Conservation (phyloP, 1,139 yeast species). For the Yamadazyma spencermartinsiae region DNA sequence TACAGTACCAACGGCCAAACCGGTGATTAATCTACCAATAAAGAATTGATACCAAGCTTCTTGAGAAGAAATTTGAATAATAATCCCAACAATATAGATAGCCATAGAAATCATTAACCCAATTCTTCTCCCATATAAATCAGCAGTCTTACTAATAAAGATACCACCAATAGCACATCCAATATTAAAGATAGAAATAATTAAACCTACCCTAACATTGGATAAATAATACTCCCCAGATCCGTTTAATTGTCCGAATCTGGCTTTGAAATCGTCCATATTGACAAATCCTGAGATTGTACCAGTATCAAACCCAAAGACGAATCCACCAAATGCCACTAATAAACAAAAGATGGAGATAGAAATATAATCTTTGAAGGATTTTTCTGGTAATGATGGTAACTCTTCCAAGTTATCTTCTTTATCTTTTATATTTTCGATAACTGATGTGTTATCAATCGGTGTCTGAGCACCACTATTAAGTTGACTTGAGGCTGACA, state of each 20-base stretch:
- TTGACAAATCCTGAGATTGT: slow-evolving; percentile 69
- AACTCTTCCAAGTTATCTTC: slow-evolving; percentile 8
- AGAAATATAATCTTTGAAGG: slow-evolving; percentile 29
- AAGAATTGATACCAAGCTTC: slow-evolving; percentile 33
- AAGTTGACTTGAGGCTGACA: slow-evolving; percentile 13
- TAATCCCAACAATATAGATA: slow-evolving; percentile 49
- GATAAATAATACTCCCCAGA: slow-evolving; percentile 36
- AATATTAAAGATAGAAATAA: slow-evolving; percentile 64
- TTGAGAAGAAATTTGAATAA: slow-evolving; percentile 40
- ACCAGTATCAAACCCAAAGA: slow-evolving; percentile 77
- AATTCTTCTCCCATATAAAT: slow-evolving; percentile 51
- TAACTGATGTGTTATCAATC: slow-evolving; percentile 28
- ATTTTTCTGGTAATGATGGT: slow-evolving; percentile 29
- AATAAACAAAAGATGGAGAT: slow-evolving; percentile 41
- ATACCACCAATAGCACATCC: slow-evolving; percentile 80
- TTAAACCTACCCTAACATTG: slow-evolving; percentile 51
- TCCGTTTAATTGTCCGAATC: slow-evolving; percentile 44
- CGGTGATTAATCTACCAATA: slow-evolving; percentile 65
- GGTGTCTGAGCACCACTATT: slow-evolving; percentile 35
- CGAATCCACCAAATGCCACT: slow-evolving; percentile 65
- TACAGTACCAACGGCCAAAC: slow-evolving; percentile 73
- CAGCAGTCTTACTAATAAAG: slow-evolving; percentile 52
- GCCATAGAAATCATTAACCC: slow-evolving; percentile 48
- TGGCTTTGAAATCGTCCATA: slow-evolving; percentile 49
- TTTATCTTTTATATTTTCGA: slow-evolving; percentile 26